Base-by-base conservation (phyloP, 176 grass and related monocot genomes). In the Oryza longistaminata region DNA sequence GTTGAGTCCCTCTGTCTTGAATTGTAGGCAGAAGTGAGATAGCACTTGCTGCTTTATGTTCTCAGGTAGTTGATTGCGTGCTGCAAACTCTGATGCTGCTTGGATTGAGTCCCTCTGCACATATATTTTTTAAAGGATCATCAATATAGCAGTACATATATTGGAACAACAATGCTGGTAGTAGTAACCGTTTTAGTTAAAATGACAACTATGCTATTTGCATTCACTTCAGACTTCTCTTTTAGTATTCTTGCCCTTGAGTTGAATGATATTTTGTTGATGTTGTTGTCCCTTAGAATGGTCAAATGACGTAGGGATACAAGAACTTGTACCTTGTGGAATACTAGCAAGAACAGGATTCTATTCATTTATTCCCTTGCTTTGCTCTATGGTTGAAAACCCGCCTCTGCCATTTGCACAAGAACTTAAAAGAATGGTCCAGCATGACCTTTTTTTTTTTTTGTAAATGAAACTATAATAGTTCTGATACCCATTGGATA, bases 1-100 rank as follows among this genome's bases (percentile, higher is more conserved):
- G 78, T 90, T 90, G 42, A 94, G 88, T 44, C 75, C 93, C 79
- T 96, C 96, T 84, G 96, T 96, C 77, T 88, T 99, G 90, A 96
- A 99, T 71, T 85, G 89, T 90, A 99, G 78, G 87, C 85, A 93
- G 87, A 99, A 92, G 58, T 99, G 96, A 69, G 91, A 96, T 50
- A 96, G 39, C 91, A 99, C 89, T 83, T 99, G 91, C 85, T 90
- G 81, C 75, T 92, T 92, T 81, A 91, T 94, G 67, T 68, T 83
- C 71, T 87, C 71, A 11, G 96, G 91, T 75, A 99, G 66, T 61
- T 96, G 93, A 87, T 99, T 96, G 74, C 96, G 85, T 86, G 90
- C 84, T 6, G 84, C 90, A 26, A 96, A 99, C 46, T 94, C 89
- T 6, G 91, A 96, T 88, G 90, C 90, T 11, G 90, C 92, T 73